These are phyloP conservation scores for Arthrobotrys conoides DNA, from an alignment of 2,329 filamentous ascomycete species.

Conservation along the genomic window DNA sequence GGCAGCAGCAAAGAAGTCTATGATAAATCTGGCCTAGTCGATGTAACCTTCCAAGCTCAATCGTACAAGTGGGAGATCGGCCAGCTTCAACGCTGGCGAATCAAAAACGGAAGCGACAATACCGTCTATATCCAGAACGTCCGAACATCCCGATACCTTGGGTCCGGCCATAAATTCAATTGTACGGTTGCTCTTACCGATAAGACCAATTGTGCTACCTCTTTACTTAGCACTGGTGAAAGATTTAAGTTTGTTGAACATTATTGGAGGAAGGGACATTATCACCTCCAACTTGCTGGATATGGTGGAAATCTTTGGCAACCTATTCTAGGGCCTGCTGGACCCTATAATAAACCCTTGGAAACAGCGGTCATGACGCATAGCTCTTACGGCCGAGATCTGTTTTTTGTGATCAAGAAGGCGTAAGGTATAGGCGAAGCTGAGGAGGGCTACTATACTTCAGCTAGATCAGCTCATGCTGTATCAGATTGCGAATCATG, in stretches of 20 bases:
- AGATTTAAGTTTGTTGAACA: not conserved
- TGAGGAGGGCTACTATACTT: not conserved
- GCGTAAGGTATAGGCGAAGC: not conserved
- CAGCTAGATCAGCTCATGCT: too few species aligned
- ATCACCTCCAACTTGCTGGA: not conserved
- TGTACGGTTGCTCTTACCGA: not conserved
- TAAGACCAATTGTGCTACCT: not conserved
- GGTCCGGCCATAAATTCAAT: constrained; percentile 6
- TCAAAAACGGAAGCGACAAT: not conserved
- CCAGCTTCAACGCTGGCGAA: not conserved
- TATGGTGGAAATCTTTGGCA: not conserved
- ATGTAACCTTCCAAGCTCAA: not conserved
- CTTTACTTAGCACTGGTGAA: not conserved
- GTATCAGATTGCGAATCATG: not conserved
- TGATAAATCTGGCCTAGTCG: not conserved
- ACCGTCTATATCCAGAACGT: not conserved
- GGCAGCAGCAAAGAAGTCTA: not conserved
- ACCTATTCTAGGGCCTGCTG: not conserved
- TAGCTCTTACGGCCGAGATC: not conserved
- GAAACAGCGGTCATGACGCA: not conserved
- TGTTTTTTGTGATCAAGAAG: not conserved
- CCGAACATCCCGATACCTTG: not conserved
- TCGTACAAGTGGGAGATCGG: not conserved
- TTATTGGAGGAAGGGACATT: not conserved
- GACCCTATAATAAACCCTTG: not conserved